A percentile compares a stretch with the other conserved stretches of the same genome.
phyloP scores from a whole-genome alignment of 2,329 filamentous ascomycete species.

The Colletotrichum nymphaeae region DNA sequence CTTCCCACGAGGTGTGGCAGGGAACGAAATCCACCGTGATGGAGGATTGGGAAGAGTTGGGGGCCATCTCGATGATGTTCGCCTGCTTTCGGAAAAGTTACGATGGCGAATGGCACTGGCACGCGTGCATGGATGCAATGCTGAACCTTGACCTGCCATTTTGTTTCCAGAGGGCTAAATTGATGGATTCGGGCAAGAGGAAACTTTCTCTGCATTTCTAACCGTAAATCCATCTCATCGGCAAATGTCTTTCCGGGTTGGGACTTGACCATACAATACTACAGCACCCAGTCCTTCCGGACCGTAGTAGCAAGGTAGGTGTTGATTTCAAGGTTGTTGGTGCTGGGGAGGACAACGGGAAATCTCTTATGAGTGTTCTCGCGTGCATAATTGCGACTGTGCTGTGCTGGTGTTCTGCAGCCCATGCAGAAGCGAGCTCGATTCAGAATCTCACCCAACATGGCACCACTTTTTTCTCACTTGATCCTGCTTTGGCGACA shows the following conservation, averaged over 20 bases:
- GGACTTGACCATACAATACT: not conserved
- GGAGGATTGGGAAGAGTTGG: not conserved
- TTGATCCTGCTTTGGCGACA: not conserved
- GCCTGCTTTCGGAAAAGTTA: not conserved
- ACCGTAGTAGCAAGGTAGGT: too few relatives aligned
- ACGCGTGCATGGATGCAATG: conserved; percentile 9
- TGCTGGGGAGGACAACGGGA: not conserved
- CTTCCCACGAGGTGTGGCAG: conserved; percentile 30
- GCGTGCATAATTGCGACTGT: not conserved
- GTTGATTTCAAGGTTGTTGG: not conserved
- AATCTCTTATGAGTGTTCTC: too few relatives aligned
- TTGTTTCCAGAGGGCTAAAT: not conserved
- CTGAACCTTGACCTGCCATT: not conserved
- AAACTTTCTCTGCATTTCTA: not conserved
- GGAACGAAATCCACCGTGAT: conserved; percentile 13
- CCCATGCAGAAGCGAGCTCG: not conserved
- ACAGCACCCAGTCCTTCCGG: not conserved
- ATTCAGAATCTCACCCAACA: not conserved
- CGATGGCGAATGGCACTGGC: not conserved
- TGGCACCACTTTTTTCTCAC: not conserved
- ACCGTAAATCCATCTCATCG: not conserved
- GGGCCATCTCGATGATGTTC: not conserved
- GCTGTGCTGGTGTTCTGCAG: not conserved
- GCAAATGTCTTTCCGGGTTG: not conserved
- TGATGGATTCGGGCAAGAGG: not conserved